Evolutionary conservation across 2,329 filamentous ascomycete species (phyloP).

Genomic region (Alternaria arborescens): DNA sequence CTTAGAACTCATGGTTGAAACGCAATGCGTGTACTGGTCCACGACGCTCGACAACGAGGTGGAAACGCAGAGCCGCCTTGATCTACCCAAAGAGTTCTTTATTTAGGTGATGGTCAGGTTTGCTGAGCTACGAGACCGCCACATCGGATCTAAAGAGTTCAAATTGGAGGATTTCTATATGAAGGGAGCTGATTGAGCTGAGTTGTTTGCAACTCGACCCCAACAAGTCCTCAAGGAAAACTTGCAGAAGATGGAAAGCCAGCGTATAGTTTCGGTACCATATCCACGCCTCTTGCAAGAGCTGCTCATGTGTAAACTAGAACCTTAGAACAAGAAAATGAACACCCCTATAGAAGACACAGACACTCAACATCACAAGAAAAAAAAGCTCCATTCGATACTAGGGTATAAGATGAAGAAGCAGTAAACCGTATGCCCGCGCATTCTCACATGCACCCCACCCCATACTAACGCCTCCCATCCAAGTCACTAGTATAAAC

Average conservation of each 20-base stretch:
- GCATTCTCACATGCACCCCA: background rate
- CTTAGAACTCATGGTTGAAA: background rate
- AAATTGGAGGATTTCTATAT: background rate
- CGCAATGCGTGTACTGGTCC: background rate
- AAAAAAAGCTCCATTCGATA: constrained; percentile 18
- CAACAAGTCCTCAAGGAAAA: background rate
- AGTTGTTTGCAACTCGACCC: background rate
- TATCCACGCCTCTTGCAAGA: background rate
- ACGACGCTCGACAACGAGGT: background rate
- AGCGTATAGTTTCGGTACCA: background rate
- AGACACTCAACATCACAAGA: background rate
- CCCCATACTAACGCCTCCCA: constrained; percentile 1
- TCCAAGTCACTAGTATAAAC: background rate
- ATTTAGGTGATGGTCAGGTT: background rate
- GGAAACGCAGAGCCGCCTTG: background rate
- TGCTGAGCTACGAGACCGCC: background rate
- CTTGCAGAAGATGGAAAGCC: background rate
- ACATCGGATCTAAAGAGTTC: background rate
- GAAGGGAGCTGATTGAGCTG: too few relatives aligned
- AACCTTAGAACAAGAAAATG: background rate
- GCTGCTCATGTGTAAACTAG: background rate
- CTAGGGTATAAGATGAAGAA: constrained; percentile 25
- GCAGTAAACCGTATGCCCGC: constrained; percentile 6
- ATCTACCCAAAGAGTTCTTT: background rate
- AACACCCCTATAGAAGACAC: background rate